Evolutionary conservation across 768 basidiomycete genomes (phyloP), one percentile per base, ranked within the genome.

Genomic region (Collybia mongolica): DNA sequence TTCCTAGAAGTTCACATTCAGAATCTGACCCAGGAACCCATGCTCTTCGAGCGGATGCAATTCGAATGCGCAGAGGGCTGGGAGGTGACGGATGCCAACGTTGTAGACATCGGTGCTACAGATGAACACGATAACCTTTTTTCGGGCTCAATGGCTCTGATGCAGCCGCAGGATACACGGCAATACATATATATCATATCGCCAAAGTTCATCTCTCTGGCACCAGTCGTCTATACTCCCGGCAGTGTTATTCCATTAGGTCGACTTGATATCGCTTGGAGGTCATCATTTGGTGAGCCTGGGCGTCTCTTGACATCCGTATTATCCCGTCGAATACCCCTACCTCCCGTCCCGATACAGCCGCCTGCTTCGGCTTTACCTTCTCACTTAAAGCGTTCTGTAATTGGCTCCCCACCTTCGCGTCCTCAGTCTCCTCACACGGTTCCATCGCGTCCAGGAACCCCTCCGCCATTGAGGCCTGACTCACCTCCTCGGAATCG

Each of bases 1-100:
- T 94, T 93, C 67, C 82, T 98, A 18, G 95, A 98, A 65, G 83
- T 96, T 3, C 91, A 96, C 60, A 84, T 96, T 9, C 93, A 96
- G 62, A 98, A 98, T 59, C 72, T 89, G 49, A 91, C 89, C 0
- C 79, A 82, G 47, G 83, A 85, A 12, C 76, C 86, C 2, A 78
- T 94, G 70, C 83, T 78, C 72, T 90, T 92, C 53, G 86, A 92
- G 55, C 80, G 78, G n/a, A 88, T 97, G 77, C 68, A 74, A 8
- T 82, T 98, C 49, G 89, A 92, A 49, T 80, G 82, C 43, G 77
- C 81, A 6, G 85, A 84, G 8, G 80, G 78, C 3, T 88, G 88
- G 88, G 65, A 70, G 19, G 79, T 74, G 7, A 61, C 75, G 44
- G 84, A 90, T 54, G 73, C 66, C 5, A 88, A 87, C 54, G 46